Percentiles rank a stretch among this genome's conserved stretches.
Evolutionary conservation across 495 filamentous ascomycete genomes (phyloP).

Genomic region (Aspergillus saccharolyticus): DNA sequence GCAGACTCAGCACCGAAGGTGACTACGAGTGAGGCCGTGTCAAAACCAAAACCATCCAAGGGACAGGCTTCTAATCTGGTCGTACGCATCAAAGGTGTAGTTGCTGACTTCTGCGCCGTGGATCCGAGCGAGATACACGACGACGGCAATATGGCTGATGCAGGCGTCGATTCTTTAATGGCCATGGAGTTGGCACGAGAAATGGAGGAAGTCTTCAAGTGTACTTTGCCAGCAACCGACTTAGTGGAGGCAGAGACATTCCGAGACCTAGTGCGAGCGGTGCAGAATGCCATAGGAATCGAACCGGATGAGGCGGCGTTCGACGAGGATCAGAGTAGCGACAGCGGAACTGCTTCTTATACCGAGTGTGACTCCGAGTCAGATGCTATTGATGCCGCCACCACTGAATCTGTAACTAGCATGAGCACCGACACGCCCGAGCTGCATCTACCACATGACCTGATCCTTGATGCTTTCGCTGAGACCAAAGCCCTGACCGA

Average conservation of each 20-base stretch:
- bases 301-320: not conserved
- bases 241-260: conserved; percentile 32
- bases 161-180: conserved; percentile 54
- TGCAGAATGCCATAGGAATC: conserved; percentile 9
- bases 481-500: conserved; percentile 34
- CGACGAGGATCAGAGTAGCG: not conserved
- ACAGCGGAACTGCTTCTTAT: not conserved
- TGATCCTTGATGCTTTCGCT: conserved; percentile 21
- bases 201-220: conserved; percentile 41
- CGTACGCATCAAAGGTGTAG: conserved; percentile 12
- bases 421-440: conserved; percentile 5
- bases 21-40: not conserved
- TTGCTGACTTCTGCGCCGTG: conserved; percentile 37
- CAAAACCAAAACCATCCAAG: not conserved
- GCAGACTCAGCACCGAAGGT: not conserved
- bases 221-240: conserved; percentile 28
- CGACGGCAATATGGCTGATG: conserved; percentile 36
- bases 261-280: conserved; percentile 13
- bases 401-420: conserved; percentile 8
- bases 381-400: not conserved
- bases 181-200: conserved; percentile 52
- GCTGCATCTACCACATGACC: conserved; percentile 1
- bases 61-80: conserved; percentile 2
- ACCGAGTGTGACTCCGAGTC: not conserved
- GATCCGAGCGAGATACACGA: conserved; percentile 36